Evolutionary conservation across 2,329 filamentous ascomycete genomes (phyloP).

Genomic region (Fusarium transvaalense): DNA sequence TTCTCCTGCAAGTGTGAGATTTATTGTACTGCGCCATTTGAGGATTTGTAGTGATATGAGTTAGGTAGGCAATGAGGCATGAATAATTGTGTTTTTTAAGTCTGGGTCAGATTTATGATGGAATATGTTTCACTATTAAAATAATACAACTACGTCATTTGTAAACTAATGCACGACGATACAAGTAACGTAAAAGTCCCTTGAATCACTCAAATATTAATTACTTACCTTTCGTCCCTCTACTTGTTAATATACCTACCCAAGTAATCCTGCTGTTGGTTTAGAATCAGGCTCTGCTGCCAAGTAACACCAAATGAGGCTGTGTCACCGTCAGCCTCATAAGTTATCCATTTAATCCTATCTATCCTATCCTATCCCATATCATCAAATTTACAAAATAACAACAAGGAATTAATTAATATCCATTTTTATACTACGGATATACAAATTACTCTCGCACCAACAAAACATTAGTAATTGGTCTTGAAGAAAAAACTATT

Average conservation of each 20-base stretch:
- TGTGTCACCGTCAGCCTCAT: neutral
- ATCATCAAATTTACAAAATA: neutral
- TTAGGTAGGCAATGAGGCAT: too few species aligned
- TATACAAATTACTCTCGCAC: too few species aligned
- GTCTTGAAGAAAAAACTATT: neutral
- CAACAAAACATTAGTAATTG: too few species aligned
- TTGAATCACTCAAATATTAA: neutral
- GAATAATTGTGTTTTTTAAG: too few species aligned
- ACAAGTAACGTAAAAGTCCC: neutral
- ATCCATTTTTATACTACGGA: too few species aligned
- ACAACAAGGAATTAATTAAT: neutral
- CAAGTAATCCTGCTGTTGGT: neutral
- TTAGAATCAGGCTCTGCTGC: neutral
- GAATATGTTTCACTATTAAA: conserved; percentile 4
- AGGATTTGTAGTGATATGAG: neutral
- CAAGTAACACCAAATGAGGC: neutral
- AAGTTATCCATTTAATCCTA: too few species aligned
- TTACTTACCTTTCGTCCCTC: neutral
- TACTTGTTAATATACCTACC: neutral
- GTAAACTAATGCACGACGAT: neutral
- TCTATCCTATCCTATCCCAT: neutral
- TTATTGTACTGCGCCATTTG: conserved; percentile 4
- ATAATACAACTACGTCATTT: conserved; percentile 3
- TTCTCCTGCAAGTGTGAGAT: conserved; percentile 10
- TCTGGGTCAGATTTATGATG: neutral